phyloP scores from a whole-genome alignment of 176 grass and related monocot species.

The Leersia perrieri region DNA sequence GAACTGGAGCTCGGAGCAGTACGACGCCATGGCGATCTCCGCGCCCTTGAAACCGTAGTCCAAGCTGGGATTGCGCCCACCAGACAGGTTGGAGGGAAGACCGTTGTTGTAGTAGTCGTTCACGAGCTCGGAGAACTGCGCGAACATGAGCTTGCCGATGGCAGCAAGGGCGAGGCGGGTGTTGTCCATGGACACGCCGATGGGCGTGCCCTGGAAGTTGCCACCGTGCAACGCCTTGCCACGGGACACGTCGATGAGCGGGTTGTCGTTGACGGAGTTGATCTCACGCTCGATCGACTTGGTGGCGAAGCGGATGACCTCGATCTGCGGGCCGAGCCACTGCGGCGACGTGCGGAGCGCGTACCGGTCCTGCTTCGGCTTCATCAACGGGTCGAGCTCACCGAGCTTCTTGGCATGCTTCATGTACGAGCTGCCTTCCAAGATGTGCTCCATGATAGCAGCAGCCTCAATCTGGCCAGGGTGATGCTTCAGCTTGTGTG shows the following conservation, averaged over 20 bases:
- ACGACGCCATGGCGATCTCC: constrained; percentile 92
- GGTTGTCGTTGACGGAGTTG: constrained; percentile 99
- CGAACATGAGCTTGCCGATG: constrained; percentile 94
- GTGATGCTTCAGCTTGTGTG: constrained; percentile 96
- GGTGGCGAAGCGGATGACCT: constrained; percentile 84
- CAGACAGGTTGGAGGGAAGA: constrained; percentile 78
- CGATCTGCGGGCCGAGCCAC: constrained; percentile 93
- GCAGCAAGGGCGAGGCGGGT: constrained; percentile 74
- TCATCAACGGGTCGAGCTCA: constrained; percentile 81
- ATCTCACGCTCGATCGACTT: constrained; percentile 97
- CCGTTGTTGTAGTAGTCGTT: constrained; percentile 99
- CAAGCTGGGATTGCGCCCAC: constrained; percentile 85
- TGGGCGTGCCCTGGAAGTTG: constrained; percentile 96
- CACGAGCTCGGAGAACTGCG: constrained; percentile 90
- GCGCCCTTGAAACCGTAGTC: constrained; percentile 97
- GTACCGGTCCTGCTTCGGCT: constrained; percentile 94
- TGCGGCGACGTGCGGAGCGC: constrained; percentile 92
- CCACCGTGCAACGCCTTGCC: constrained; percentile 81
- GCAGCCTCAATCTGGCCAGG: constrained; percentile 92
- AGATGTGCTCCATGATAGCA: constrained; percentile 87
- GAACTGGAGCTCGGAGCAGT: constrained; percentile 97
- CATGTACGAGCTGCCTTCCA: constrained; percentile 92
- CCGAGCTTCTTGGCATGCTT: constrained; percentile 73
- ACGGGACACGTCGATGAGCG: constrained; percentile 82
- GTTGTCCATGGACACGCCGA: constrained; percentile 98